Percentiles rank a stretch among this genome's conserved stretches.
Evolutionary conservation across 768 basidiomycete species (phyloP).

Genomic region (Boletus sp.): DNA sequence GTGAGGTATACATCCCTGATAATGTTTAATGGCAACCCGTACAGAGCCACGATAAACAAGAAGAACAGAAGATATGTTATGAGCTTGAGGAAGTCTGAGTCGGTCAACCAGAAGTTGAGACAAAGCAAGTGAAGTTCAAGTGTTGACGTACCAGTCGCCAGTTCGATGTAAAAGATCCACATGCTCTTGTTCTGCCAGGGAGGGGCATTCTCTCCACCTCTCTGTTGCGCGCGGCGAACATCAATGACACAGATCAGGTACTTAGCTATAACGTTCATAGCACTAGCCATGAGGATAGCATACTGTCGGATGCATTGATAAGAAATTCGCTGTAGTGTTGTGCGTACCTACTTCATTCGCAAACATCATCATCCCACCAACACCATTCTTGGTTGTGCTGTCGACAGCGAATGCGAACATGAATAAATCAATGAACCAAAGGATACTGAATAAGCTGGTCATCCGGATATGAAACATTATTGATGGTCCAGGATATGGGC

Average conservation of each 20-base stretch:
- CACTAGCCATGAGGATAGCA: slow-evolving; percentile 81
- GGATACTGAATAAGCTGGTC: slow-evolving; percentile 64
- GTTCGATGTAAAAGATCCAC: slow-evolving; percentile 93
- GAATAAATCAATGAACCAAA: slow-evolving; percentile 71
- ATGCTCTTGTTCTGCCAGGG: slow-evolving; percentile 99
- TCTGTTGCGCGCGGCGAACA: slow-evolving; percentile 68
- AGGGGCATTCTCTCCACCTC: slow-evolving; percentile 83
- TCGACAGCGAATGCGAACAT: slow-evolving; percentile 83
- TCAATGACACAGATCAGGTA: slow-evolving; percentile 83
- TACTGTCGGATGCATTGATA: slow-evolving; percentile 53
- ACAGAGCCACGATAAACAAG: slow-evolving; percentile 88
- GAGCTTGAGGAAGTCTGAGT: slow-evolving; percentile 87
- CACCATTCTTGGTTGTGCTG: slow-evolving; percentile 72
- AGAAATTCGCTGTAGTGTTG: background rate
- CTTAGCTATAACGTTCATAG: slow-evolving; percentile 75
- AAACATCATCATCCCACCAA: slow-evolving; percentile 92
- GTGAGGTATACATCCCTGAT: slow-evolving; percentile 97
- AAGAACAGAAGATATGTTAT: slow-evolving; percentile 93
- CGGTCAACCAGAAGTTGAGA: slow-evolving; percentile 7
- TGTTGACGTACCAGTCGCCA: slow-evolving; percentile 70
- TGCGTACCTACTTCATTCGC: slow-evolving; percentile 75
- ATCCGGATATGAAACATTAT: slow-evolving; percentile 85
- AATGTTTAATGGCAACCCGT: slow-evolving; percentile 94
- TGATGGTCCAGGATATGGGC: slow-evolving; percentile 82
- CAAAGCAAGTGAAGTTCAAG: background rate